Base-by-base conservation (phyloP, 2,329 filamentous ascomycete genomes). In the Diaporthe longicolla region DNA sequence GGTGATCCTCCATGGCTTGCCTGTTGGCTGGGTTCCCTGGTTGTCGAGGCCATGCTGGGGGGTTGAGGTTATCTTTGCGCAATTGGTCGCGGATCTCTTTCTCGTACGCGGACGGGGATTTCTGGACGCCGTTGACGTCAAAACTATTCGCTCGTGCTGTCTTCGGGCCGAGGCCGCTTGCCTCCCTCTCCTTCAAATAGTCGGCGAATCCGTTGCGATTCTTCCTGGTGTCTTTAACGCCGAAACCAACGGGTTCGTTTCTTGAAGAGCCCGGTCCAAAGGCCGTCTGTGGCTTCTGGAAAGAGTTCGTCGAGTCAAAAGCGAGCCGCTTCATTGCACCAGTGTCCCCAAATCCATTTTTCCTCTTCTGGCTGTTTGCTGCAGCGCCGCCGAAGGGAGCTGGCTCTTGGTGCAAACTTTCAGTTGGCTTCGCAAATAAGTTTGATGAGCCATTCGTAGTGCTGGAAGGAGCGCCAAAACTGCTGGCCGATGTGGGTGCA, bases 1-100 rank as follows among this genome's bases (percentile, higher is more conserved):
- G 86, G 73, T 91, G 88, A 68, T 82, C 84, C 71, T 90, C 87
- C 80, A 92, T 87, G 17, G 84, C 84, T 13, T 81, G 82, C 76
- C 88, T 87, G 77, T 87, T 87, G 29, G 82, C 81, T 11, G 87
- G 86, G 70, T 89, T 86, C 35, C 89, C 89, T 1, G 88, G 87
- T 43, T 91, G 84, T 2, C 83, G 81, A 0, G 89, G 89, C 89
- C 89, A 91, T 78, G 81, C 78, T 4, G 90, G 89, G 17, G 89
- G 86, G 37, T 79, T 81, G 68, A 92, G 87, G 37, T 85, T 84
- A 78, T 91, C 89, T 76, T 86, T 87, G n/a, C 84, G 83, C 2
- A 92, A 82, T 74, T 88, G 87, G 11, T 84, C 82, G 74, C 86
- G 84, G 40, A 92, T 89, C 73, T 85, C 87, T 70, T 82, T 84